Conservation (phyloP, 2,329 filamentous ascomycete genomes). For the Periglandula ipomoeae region DNA sequence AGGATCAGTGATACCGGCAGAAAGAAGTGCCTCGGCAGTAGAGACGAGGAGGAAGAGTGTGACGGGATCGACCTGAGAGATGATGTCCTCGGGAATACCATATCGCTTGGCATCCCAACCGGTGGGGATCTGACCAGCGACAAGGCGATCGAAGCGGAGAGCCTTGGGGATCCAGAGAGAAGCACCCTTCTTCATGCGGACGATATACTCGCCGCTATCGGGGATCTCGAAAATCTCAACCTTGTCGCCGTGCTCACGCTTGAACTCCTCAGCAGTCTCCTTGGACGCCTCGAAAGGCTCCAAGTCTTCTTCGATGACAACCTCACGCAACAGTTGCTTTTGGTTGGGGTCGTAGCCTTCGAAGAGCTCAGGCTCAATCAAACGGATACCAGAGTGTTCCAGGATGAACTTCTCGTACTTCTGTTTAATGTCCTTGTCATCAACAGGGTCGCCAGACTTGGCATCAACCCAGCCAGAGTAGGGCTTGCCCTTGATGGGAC, state of each 20-base stretch:
- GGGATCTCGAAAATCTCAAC: slow-evolving; percentile 94
- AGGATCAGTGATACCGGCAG: slow-evolving; percentile 92
- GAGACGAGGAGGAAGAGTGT: slow-evolving; percentile 92
- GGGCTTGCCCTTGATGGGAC: slow-evolving; percentile 86
- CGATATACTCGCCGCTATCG: slow-evolving; percentile 87
- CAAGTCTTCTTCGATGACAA: slow-evolving; percentile 93
- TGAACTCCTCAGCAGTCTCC: slow-evolving; percentile 96
- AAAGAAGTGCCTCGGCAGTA: slow-evolving; percentile 82
- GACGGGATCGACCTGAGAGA: slow-evolving; percentile 93
- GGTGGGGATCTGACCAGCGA: slow-evolving; percentile 92
- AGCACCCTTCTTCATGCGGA: slow-evolving; percentile 91
- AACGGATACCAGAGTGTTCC: slow-evolving; percentile 91
- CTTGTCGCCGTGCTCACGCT: slow-evolving; percentile 93
- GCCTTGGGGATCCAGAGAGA: slow-evolving; percentile 95
- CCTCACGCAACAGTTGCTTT: slow-evolving; percentile 96
- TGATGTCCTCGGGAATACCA: slow-evolving; percentile 94
- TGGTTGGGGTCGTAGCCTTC: slow-evolving; percentile 95
- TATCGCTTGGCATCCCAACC: slow-evolving; percentile 97
- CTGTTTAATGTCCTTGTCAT: slow-evolving; percentile 94
- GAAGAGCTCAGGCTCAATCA: slow-evolving; percentile 96
- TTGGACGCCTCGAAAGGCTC: slow-evolving; percentile 96
- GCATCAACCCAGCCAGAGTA: slow-evolving; percentile 96
- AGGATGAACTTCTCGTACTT: slow-evolving; percentile 98
- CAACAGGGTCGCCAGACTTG: slow-evolving; percentile 90
- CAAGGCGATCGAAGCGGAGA: slow-evolving; percentile 90